Conservation (phyloP, 2,329 filamentous ascomycete genomes). For the Monilinia aucupariae region DNA sequence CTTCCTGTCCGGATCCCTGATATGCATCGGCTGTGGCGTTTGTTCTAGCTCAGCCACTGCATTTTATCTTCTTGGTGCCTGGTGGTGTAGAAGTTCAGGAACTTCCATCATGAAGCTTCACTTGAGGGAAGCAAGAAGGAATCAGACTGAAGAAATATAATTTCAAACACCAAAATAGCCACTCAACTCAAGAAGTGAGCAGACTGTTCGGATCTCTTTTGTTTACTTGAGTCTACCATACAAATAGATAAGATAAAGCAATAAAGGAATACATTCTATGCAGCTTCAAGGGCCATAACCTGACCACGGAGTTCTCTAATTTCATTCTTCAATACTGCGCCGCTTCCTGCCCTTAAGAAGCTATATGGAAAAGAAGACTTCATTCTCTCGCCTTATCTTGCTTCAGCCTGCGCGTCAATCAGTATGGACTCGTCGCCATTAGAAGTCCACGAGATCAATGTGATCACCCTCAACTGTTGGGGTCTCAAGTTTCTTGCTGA, state of each 20-base stretch:
- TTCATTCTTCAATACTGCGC: neutral
- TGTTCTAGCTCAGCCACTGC: neutral
- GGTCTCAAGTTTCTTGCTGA: constrained; percentile 83
- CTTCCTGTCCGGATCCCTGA: neutral
- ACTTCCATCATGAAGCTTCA: constrained; percentile 2
- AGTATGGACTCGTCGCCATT: neutral
- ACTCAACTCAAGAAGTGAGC: neutral
- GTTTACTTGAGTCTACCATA: neutral
- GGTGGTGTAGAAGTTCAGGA: neutral
- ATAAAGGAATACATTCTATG: neutral
- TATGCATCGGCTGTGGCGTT: neutral
- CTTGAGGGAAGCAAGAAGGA: constrained; percentile 4
- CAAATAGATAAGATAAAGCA: neutral
- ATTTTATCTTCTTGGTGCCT: neutral
- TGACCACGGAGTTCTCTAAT: neutral
- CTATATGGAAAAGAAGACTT: neutral
- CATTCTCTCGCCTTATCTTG: neutral
- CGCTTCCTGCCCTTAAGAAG: neutral
- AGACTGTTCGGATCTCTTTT: neutral
- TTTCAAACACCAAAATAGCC: neutral
- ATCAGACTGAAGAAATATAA: neutral
- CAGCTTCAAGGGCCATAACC: neutral
- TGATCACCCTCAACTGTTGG: constrained; percentile 95
- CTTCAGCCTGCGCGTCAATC: neutral
- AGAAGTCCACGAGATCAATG: constrained; percentile 52